Conservation (phyloP, 1,139 yeast species). For the Barnettozyma hawaiiensis region DNA sequence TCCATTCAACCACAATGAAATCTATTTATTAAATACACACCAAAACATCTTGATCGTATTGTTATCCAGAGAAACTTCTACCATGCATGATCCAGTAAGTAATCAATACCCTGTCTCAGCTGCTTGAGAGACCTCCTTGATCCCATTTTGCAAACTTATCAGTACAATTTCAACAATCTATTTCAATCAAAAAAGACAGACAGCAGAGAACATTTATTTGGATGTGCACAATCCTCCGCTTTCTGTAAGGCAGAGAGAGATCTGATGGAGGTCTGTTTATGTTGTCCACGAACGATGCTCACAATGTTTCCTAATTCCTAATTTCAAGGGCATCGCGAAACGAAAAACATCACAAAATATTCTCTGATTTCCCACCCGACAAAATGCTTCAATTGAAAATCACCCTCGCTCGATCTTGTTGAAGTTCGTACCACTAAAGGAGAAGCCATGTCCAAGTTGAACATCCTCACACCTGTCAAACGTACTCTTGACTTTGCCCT, state of each 20-base stretch:
- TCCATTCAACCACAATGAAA: background rate
- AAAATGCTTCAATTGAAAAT: background rate
- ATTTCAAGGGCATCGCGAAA: background rate
- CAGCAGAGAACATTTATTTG: no score
- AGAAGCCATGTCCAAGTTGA: constrained; percentile 27
- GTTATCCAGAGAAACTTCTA: no score
- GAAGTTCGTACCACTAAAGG: background rate
- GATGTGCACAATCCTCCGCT: no score
- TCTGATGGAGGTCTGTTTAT: no score
- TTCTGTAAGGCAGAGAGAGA: no score
- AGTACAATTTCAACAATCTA: no score
- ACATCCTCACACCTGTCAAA: constrained; percentile 85
- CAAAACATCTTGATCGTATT: background rate
- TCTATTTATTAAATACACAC: constrained; percentile 4
- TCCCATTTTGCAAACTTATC: no score
- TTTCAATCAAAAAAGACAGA: no score
- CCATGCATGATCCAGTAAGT: background rate
- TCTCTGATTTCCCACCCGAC: constrained; percentile 3
- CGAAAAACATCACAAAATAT: background rate
- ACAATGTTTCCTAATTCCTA: background rate
- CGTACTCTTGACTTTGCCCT: constrained; percentile 92
- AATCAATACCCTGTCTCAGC: no score
- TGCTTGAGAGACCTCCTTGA: no score
- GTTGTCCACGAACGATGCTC: no score
- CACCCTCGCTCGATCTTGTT: no score